A percentile compares a stretch with the other conserved stretches of the same genome.
Conservation (phyloP, 1,284 basidiomycete genomes). For the Ceratobasidium sp. region DNA sequence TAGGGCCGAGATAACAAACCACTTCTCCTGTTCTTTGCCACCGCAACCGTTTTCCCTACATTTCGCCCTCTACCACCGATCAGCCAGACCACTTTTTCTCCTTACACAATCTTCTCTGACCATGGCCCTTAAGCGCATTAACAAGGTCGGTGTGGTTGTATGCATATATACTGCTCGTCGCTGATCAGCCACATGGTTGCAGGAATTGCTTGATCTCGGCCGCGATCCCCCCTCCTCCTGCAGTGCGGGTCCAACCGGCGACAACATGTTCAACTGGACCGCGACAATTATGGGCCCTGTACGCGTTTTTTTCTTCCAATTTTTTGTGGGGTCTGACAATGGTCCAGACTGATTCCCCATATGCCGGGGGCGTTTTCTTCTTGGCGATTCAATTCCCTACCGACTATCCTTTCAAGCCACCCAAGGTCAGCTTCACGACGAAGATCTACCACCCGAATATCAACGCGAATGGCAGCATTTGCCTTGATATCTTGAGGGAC, state of each 20-base stretch:
- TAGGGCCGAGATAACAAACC: background rate
- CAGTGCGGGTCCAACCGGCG: slow-evolving; percentile 93
- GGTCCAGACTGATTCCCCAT: slow-evolving; percentile 87
- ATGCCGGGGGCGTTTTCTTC: slow-evolving; percentile 96
- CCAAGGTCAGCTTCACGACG: slow-evolving; percentile 97
- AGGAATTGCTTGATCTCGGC: slow-evolving; percentile 97
- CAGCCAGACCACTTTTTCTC: slow-evolving; percentile 25
- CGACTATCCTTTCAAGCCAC: slow-evolving; percentile 99
- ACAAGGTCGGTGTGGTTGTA: slow-evolving; percentile 72
- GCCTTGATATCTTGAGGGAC: slow-evolving; percentile 95
- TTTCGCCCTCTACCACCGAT: slow-evolving; percentile 38
- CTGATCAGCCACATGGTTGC: slow-evolving; percentile 47
- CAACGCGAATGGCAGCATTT: slow-evolving; percentile 98
- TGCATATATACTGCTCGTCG: slow-evolving; percentile 1
- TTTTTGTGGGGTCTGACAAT: slow-evolving; percentile 13
- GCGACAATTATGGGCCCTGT: slow-evolving; percentile 98
- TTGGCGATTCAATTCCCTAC: slow-evolving; percentile 90
- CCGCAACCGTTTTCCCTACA: background rate
- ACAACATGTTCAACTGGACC: slow-evolving; percentile 98
- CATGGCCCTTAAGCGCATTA: slow-evolving; percentile 98
- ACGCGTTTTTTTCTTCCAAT: slow-evolving; percentile 51
- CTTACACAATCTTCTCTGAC: slow-evolving; percentile 7
- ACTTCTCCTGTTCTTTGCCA: background rate
- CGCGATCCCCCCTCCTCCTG: slow-evolving; percentile 97
- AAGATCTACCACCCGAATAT: slow-evolving; percentile 96